A percentile compares a stretch with the other conserved stretches of the same genome.
phyloP scores from a whole-genome alignment of 495 filamentous ascomycete species.

The Penicillium maclennaniae region DNA sequence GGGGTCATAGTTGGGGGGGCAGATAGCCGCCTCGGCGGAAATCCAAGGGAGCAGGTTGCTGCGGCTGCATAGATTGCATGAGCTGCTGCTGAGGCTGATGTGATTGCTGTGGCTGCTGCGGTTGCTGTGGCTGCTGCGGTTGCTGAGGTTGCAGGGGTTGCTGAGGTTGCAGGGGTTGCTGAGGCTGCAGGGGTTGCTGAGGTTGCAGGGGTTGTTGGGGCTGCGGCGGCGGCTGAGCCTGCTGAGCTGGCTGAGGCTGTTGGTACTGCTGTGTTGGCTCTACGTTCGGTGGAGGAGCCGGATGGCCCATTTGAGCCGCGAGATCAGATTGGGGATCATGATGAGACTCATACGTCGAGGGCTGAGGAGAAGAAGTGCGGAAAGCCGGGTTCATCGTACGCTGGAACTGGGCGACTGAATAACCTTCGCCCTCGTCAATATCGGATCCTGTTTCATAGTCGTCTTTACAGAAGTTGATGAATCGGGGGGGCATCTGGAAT shows the following conservation, averaged over 20 bases:
- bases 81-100: too few relatives aligned
- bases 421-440: constrained; percentile 76
- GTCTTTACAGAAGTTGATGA: constrained; percentile 96
- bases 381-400: constrained; percentile 92
- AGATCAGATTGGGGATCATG: constrained; percentile 74
- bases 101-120: constrained; percentile 33
- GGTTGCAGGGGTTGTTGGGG: too few relatives aligned
- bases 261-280: too few relatives aligned
- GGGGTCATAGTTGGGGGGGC: constrained; percentile 49
- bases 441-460: constrained; percentile 82
- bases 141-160: too few relatives aligned
- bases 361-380: constrained; percentile 84
- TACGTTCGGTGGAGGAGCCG: constrained; percentile 29
- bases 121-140: too few relatives aligned
- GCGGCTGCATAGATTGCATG: constrained; percentile 17
- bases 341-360: constrained; percentile 83
- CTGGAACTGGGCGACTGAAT: constrained; percentile 92
- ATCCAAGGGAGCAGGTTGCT: constrained; percentile 48
- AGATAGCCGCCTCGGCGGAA: constrained; percentile 47
- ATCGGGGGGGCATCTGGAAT: constrained; percentile 97
- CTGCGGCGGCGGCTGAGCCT: too few relatives aligned
- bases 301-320: constrained; percentile 59
- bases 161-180: too few relatives aligned
- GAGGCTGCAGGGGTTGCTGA: too few relatives aligned
- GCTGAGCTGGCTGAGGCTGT: too few relatives aligned